Conservation (phyloP, 345 rosid genomes). For the Populus davidiana region DNA sequence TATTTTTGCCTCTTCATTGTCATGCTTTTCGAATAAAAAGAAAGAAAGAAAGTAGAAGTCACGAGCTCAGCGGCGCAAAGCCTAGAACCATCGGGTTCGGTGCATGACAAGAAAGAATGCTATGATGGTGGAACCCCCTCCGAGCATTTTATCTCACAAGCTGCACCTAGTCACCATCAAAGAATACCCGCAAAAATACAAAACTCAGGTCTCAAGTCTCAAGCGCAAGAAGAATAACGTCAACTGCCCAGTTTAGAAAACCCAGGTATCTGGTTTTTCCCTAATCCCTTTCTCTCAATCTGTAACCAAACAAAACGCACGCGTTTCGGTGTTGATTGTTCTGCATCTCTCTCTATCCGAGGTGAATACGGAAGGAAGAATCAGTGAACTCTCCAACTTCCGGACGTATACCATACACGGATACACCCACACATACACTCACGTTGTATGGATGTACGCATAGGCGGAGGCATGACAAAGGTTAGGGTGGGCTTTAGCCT, state of each 20-base stretch:
- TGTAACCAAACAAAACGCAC: conserved; percentile 5
- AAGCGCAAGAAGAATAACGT: no score
- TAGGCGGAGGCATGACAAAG: no score
- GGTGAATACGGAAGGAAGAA: not conserved
- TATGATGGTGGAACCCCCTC: not conserved
- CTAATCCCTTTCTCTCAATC: not conserved
- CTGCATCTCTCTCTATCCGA: not conserved
- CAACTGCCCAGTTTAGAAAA: no score
- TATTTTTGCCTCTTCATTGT: no score
- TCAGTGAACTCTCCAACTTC: not conserved
- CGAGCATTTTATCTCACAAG: not conserved
- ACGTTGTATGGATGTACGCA: not conserved
- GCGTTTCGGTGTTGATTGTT: conserved; percentile 28
- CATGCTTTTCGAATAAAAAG: no score
- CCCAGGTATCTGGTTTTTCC: no score
- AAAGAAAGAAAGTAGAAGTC: no score
- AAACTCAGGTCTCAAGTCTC: not conserved
- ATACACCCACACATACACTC: not conserved
- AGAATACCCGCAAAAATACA: not conserved
- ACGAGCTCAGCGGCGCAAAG: not conserved
- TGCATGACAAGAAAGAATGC: not conserved
- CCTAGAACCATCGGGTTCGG: not conserved
- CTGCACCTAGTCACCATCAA: not conserved
- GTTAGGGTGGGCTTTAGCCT: no score
- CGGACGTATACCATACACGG: not conserved